phyloP scores from a whole-genome alignment of 345 rosid species.

The Eucalyptus cloeziana region DNA sequence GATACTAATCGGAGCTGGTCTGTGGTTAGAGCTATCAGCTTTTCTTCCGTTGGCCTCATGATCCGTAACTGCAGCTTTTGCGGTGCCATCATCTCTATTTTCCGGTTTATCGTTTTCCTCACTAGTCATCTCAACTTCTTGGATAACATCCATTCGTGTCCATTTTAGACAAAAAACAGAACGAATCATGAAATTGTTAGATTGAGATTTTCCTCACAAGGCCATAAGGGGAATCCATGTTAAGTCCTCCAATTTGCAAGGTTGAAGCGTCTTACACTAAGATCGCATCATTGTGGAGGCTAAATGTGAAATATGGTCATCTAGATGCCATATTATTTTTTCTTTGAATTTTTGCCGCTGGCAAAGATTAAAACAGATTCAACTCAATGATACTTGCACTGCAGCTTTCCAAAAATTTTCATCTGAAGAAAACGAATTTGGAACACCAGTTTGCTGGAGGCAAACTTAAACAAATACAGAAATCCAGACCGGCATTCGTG shows the following conservation, averaged over 20 bases:
- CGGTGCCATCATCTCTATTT: neutral
- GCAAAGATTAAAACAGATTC: neutral
- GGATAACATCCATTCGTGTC: constrained; percentile 5
- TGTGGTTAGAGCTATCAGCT: neutral
- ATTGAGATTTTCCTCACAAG: neutral
- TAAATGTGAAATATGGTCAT: neutral
- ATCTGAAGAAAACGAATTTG: neutral
- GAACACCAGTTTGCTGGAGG: neutral
- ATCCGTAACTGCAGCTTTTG: neutral
- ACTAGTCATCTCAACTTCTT: constrained; percentile 19
- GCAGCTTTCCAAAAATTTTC: neutral
- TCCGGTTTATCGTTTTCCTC: neutral
- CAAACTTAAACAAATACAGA: neutral
- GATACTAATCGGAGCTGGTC: constrained; percentile 21
- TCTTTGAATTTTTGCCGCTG: neutral
- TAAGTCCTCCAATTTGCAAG: neutral
- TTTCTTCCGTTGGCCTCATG: neutral
- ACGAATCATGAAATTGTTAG: neutral
- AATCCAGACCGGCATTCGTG: neutral
- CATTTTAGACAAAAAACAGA: neutral
- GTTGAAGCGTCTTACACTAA: neutral
- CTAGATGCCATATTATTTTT: neutral
- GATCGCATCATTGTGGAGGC: neutral
- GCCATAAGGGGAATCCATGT: neutral
- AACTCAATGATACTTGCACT: neutral